Percentiles rank a stretch among this genome's conserved stretches.
Conservation (phyloP, 352 stramenopile species). For the Phytophthora colocasiae region DNA sequence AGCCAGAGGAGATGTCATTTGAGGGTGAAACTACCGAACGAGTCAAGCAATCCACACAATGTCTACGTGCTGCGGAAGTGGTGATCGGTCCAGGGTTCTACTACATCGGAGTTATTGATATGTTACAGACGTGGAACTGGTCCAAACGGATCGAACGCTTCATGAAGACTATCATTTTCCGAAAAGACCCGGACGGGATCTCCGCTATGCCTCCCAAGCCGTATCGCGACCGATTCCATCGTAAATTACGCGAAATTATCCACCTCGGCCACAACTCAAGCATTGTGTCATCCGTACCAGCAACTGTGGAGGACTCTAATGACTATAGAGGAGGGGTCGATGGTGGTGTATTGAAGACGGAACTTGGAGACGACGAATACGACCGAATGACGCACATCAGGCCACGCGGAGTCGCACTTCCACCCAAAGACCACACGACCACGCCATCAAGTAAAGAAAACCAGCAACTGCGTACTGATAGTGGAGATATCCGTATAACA, state of each 20-base stretch:
- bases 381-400: slow-evolving; percentile 38
- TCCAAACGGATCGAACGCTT: slow-evolving; percentile 81
- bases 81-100: slow-evolving; percentile 87
- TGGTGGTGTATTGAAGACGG: slow-evolving; percentile 1
- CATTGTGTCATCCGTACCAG: slow-evolving; percentile 25
- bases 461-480: slow-evolving; percentile 6
- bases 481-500: slow-evolving; percentile 24
- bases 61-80: slow-evolving; percentile 73
- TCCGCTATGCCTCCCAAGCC: slow-evolving; percentile 74
- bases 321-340: not conserved
- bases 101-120: slow-evolving; percentile 90
- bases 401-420: slow-evolving; percentile 28
- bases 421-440: not conserved
- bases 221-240: slow-evolving; percentile 76
- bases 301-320: slow-evolving; percentile 8
- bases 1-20: slow-evolving; percentile 28
- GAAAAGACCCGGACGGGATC: slow-evolving; percentile 77
- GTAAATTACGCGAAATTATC: slow-evolving; percentile 79
- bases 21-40: slow-evolving; percentile 12
- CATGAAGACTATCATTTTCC: slow-evolving; percentile 69
- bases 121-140: slow-evolving; percentile 83
- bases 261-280: slow-evolving; percentile 63
- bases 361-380: slow-evolving; percentile 25
- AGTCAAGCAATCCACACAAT: slow-evolving; percentile 69
- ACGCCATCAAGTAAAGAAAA: not conserved